Conservation (phyloP, 1,284 basidiomycete genomes). For the Abortiporus biennis region DNA sequence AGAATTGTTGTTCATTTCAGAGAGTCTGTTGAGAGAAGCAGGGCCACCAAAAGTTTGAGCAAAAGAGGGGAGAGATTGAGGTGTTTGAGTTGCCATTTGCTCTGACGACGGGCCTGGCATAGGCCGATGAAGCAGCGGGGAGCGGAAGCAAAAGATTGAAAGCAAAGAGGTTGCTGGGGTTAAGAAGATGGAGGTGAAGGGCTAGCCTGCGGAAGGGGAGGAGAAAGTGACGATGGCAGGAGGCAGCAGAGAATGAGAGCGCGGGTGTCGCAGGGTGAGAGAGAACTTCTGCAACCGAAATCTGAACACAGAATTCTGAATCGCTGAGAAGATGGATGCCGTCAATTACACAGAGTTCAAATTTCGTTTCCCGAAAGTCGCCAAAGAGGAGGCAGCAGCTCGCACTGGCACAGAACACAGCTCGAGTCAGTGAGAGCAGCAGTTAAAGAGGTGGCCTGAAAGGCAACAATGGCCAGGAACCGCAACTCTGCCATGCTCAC, state of each 20-base stretch:
- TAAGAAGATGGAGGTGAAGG: constrained; percentile 1
- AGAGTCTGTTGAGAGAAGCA: constrained; percentile 43
- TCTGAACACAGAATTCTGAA: too few relatives aligned
- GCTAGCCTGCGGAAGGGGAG: constrained; percentile 3
- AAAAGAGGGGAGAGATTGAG: constrained; percentile 70
- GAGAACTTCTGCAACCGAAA: too few relatives aligned
- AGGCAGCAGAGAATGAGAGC: constrained; percentile 9
- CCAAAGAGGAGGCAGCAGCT: too few relatives aligned
- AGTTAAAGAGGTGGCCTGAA: too few relatives aligned
- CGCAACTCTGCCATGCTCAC: too few relatives aligned
- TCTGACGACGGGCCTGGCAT: constrained; percentile 7
- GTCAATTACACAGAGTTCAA: constrained; percentile 15
- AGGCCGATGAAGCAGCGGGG: constrained; percentile 4
- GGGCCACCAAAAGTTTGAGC: constrained; percentile 52
- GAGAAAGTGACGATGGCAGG: constrained; percentile 8
- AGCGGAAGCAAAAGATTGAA: constrained; percentile 6
- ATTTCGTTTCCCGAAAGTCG: too few relatives aligned
- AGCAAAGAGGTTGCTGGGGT: constrained; percentile 1
- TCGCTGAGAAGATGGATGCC: constrained; percentile 11
- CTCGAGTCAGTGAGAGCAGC: too few relatives aligned
- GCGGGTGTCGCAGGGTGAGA: too few relatives aligned
- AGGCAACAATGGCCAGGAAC: too few relatives aligned
- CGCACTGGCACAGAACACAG: too few relatives aligned
- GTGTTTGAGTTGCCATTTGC: constrained; percentile 24
- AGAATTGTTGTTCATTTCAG: constrained; percentile 39